A percentile compares a stretch with the other conserved stretches of the same genome.
These are phyloP conservation scores for Allomyces arbusculus DNA, from an alignment of 192 early-diverging fungal species.

Conservation along the genomic window DNA sequence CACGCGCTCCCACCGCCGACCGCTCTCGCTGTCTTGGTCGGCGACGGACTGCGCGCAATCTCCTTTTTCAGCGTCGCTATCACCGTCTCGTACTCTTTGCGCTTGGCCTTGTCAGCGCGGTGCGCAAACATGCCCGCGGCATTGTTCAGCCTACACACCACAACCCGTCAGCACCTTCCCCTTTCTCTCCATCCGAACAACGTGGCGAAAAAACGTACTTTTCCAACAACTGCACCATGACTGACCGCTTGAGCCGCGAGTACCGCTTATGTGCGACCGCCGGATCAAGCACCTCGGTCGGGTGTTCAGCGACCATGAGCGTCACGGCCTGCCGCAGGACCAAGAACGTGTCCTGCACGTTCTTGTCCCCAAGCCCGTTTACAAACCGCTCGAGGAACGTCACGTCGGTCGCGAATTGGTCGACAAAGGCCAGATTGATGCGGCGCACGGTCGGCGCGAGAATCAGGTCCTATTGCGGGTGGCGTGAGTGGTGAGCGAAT, in stretches of 20 bases:
- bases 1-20: too few relatives aligned
- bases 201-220: slow-evolving; percentile 38
- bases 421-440: slow-evolving; percentile 34
- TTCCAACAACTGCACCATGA: slow-evolving; percentile 50
- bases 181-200: background rate
- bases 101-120: background rate
- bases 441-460: slow-evolving; percentile 32
- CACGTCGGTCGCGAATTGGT: slow-evolving; percentile 46
- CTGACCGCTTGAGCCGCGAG: slow-evolving; percentile 32
- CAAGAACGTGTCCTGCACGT: slow-evolving; percentile 40
- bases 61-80: background rate
- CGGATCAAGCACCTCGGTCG: slow-evolving; percentile 53
- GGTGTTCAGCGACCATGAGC: slow-evolving; percentile 42
- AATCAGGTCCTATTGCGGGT: slow-evolving; percentile 23
- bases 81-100: background rate
- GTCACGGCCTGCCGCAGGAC: slow-evolving; percentile 56
- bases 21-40: too few relatives aligned
- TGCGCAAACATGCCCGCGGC: background rate
- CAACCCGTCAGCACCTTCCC: background rate
- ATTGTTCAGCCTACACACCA: background rate
- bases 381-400: slow-evolving; percentile 53
- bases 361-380: slow-evolving; percentile 37
- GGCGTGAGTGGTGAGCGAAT: background rate
- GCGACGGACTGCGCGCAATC: background rate
- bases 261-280: slow-evolving; percentile 41